Conservation (phyloP, 2,329 filamentous ascomycete species). For the Juglanconis oblonga region DNA sequence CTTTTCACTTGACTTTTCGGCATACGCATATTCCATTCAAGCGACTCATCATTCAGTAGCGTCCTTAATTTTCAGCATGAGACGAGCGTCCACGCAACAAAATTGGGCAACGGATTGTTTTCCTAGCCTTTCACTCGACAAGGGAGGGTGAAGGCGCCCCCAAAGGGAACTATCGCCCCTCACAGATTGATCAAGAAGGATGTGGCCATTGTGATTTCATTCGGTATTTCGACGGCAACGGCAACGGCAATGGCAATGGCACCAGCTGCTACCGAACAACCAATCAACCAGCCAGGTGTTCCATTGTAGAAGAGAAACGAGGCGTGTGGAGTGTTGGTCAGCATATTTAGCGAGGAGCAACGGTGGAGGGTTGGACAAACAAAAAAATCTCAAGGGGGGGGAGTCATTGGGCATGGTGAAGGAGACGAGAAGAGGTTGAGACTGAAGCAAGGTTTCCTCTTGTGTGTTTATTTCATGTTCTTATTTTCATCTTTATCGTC, state of each 20-base stretch:
- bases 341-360: slow-evolving; percentile 6
- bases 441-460: neutral
- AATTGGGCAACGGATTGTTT: neutral
- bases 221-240: neutral
- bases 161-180: neutral
- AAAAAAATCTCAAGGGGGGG: neutral
- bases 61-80: neutral
- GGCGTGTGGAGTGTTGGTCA: neutral
- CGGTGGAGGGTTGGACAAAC: neutral
- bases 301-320: slow-evolving; percentile 1
- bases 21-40: neutral
- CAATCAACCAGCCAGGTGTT: neutral
- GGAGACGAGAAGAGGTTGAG: neutral
- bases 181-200: slow-evolving; percentile 4
- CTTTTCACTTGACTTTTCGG: neutral
- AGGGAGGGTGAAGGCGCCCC: neutral
- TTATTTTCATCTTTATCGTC: slow-evolving; percentile 1
- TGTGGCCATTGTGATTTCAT: neutral
- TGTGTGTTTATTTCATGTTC: slow-evolving; percentile 1
- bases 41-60: neutral
- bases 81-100: neutral
- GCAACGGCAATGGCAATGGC: neutral
- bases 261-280: too few species aligned
- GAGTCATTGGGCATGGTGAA: neutral
- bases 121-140: neutral